Evolutionary conservation across 129 eudicot species (phyloP).

Genomic region (Apium graveolens): DNA sequence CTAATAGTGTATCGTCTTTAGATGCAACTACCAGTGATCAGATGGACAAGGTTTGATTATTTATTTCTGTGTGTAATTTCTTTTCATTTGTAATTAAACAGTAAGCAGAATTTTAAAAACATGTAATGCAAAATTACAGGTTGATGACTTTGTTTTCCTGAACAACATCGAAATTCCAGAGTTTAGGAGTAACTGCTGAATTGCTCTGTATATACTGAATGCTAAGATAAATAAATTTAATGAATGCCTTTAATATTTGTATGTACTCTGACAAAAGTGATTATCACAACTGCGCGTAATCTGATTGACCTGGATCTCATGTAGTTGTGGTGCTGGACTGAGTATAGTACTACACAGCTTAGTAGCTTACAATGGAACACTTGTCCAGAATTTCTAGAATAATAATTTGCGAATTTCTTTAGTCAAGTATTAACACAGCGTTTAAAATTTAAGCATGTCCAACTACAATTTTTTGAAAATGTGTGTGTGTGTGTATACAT

Average conservation of each 20-base stretch:
- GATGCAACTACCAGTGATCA: conserved; percentile 41
- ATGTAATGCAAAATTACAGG: not conserved
- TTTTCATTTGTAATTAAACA: not conserved
- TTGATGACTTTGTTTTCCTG: not conserved
- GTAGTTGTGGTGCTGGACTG: not conserved
- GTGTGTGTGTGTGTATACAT: too few species aligned
- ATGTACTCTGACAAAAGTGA: too few species aligned
- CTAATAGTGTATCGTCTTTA: conserved; percentile 33
- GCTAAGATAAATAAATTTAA: too few species aligned
- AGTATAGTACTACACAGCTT: not conserved
- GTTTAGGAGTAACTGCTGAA: not conserved
- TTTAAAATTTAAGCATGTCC: not conserved
- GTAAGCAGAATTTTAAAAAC: not conserved
- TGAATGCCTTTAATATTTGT: too few species aligned
- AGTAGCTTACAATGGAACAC: not conserved
- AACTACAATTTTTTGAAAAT: too few species aligned
- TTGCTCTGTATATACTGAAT: not conserved
- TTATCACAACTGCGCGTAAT: too few species aligned
- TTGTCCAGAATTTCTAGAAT: not conserved
- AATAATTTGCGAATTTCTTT: too few species aligned
- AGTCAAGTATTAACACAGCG: too few species aligned
- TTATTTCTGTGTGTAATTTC: not conserved
- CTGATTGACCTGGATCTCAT: not conserved
- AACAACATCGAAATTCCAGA: not conserved
- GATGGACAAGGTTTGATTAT: conserved; percentile 40